phyloP scores from a whole-genome alignment of 495 filamentous ascomycete genomes.

The Lepraria neglecta region DNA sequence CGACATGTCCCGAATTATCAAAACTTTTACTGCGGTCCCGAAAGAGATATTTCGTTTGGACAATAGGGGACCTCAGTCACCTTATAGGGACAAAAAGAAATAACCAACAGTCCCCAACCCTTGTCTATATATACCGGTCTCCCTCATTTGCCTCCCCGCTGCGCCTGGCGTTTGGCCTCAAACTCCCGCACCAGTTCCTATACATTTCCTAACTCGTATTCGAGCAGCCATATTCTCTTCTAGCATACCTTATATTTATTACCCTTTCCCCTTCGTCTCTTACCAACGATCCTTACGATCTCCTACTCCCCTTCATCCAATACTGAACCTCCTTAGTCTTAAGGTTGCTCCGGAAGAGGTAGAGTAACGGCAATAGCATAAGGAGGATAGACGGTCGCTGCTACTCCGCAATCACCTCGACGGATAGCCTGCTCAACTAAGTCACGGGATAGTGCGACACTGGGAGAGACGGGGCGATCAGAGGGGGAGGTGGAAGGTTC shows the following conservation, averaged over 20 bases:
- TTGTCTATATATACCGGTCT: background rate
- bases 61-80: background rate
- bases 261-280: background rate
- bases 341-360: background rate
- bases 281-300: background rate
- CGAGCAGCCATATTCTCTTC: background rate
- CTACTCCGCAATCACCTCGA: constrained; percentile 5
- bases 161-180: background rate
- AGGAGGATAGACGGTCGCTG: background rate
- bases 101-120: background rate
- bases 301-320: background rate
- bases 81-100: background rate
- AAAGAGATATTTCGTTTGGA: background rate
- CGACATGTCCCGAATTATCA: background rate
- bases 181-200: background rate
- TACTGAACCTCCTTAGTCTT: constrained; percentile 1
- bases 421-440: constrained; percentile 5
- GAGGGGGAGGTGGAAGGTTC: background rate
- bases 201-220: constrained; percentile 1
- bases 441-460: background rate
- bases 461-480: background rate
- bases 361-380: background rate
- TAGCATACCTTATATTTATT: constrained; percentile 2
- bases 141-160: background rate
- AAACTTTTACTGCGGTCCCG: background rate